Percentiles rank a stretch among this genome's conserved stretches.
phyloP scores from a whole-genome alignment of 2,329 filamentous ascomycete genomes.

The Lachnellula cervina region DNA sequence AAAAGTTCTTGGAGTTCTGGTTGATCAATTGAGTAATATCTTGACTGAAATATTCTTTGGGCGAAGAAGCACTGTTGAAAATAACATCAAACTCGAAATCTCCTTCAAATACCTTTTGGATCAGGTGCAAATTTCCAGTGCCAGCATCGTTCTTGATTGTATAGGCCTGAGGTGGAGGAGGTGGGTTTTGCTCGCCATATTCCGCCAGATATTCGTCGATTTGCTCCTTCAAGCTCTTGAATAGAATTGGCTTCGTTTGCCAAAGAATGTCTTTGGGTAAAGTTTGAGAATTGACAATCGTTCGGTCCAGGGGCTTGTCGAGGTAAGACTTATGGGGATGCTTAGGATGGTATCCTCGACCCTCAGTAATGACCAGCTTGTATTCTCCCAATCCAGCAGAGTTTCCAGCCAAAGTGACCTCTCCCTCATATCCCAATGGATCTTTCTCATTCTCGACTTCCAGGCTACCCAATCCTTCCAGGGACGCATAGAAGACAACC shows the following conservation, averaged over 20 bases:
- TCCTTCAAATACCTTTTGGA: conserved; percentile 90
- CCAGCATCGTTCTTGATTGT: conserved; percentile 66
- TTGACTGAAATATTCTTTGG: conserved; percentile 49
- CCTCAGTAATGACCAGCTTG: conserved; percentile 70
- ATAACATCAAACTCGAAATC: conserved; percentile 90
- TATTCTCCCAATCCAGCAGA: conserved; percentile 73
- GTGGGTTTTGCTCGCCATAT: conserved; percentile 61
- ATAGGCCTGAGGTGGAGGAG: conserved; percentile 82
- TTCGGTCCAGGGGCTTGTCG: conserved; percentile 68
- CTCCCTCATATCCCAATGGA: conserved; percentile 48
- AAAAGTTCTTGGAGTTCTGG: conserved; percentile 62
- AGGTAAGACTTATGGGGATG: conserved; percentile 62
- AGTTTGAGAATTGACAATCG: conserved; percentile 67
- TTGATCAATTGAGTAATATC: conserved; percentile 68
- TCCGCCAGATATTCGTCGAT: conserved; percentile 55
- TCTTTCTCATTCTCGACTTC: conserved; percentile 54
- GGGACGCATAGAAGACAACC: conserved; percentile 73
- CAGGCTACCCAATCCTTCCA: conserved; percentile 71
- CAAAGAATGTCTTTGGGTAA: conserved; percentile 68
- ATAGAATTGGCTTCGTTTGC: conserved; percentile 71
- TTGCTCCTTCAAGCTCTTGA: conserved; percentile 57
- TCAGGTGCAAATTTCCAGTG: conserved; percentile 74
- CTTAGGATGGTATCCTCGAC: conserved; percentile 56
- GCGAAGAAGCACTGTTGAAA: conserved; percentile 72
- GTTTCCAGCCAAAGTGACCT: conserved; percentile 66